These are phyloP conservation scores for Mariannaea elegans DNA, from an alignment of 2,329 filamentous ascomycete genomes.

Conservation along the genomic window DNA sequence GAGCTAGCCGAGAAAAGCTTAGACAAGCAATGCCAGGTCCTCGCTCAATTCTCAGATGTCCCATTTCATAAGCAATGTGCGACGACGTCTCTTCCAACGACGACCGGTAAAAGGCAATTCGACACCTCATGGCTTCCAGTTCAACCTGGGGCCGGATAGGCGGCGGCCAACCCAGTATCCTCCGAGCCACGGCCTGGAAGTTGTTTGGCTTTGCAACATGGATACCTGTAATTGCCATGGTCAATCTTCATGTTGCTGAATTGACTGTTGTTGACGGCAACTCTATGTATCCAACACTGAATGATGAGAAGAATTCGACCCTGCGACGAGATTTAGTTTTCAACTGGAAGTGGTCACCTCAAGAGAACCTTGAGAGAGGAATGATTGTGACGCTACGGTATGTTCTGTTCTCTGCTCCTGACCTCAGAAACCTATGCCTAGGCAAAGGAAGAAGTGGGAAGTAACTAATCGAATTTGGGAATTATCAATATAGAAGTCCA, in stretches of 20 bases:
- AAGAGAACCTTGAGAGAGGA: constrained; percentile 69
- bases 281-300: constrained; percentile 83
- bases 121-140: constrained; percentile 43
- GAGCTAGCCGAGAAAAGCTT: constrained; percentile 37
- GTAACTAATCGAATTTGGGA: background rate
- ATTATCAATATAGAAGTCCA: constrained; percentile 66
- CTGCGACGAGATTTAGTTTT: constrained; percentile 64
- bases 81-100: background rate
- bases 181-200: constrained; percentile 52
- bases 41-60: constrained; percentile 11
- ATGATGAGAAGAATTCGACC: constrained; percentile 69
- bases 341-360: constrained; percentile 66
- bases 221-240: constrained; percentile 68
- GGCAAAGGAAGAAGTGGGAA: background rate
- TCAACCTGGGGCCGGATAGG: constrained; percentile 49
- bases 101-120: constrained; percentile 7
- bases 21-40: constrained; percentile 18
- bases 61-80: constrained; percentile 22
- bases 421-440: background rate
- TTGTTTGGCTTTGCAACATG: constrained; percentile 66
- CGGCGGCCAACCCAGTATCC: constrained; percentile 34
- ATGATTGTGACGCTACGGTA: constrained; percentile 80
- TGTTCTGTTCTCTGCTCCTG: background rate
- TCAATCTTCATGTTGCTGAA: constrained; percentile 69
- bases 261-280: constrained; percentile 65